phyloP scores from a whole-genome alignment of 1,139 yeast genomes.

The Kurtzmaniella quercitrusa region DNA sequence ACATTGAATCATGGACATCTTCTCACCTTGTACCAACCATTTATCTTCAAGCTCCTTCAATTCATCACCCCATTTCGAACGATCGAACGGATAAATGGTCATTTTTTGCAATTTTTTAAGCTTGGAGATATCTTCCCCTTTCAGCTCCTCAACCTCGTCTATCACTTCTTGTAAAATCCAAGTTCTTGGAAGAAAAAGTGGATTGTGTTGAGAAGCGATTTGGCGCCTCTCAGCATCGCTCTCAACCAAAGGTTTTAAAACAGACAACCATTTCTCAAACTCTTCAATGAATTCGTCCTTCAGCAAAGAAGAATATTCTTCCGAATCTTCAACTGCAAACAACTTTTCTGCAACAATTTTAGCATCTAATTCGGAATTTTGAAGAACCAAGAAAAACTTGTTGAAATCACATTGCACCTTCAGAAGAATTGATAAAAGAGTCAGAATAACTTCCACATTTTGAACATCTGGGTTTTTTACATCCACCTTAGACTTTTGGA shows the following conservation, averaged over 20 bases:
- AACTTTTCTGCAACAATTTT: constrained; percentile 30
- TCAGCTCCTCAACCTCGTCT: constrained; percentile 36
- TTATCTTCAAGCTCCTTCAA: constrained; percentile 50
- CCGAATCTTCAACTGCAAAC: constrained; percentile 24
- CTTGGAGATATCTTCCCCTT: constrained; percentile 33
- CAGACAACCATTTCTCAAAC: constrained; percentile 34
- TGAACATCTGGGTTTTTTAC: constrained; percentile 30
- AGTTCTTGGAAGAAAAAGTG: constrained; percentile 76
- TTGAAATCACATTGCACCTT: constrained; percentile 74
- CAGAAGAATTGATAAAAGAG: constrained; percentile 60
- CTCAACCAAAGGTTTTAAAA: constrained; percentile 32
- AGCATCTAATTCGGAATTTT: constrained; percentile 24
- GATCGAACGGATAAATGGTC: constrained; percentile 62
- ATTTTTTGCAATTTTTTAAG: constrained; percentile 56
- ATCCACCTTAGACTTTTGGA: constrained; percentile 36
- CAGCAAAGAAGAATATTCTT: constrained; percentile 20
- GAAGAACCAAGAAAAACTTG: constrained; percentile 65
- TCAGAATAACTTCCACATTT: constrained; percentile 50
- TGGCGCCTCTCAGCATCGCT: constrained; percentile 8
- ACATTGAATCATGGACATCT: constrained; percentile 57
- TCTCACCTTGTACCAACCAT: constrained; percentile 52
- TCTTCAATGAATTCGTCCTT: constrained; percentile 29
- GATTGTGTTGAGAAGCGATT: constrained; percentile 54
- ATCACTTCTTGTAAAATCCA: constrained; percentile 89
- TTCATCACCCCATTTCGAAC: constrained; percentile 58